These are phyloP conservation scores for Aspergillus ochraceoroseus DNA, from an alignment of 2,329 filamentous ascomycete species.

Conservation along the genomic window DNA sequence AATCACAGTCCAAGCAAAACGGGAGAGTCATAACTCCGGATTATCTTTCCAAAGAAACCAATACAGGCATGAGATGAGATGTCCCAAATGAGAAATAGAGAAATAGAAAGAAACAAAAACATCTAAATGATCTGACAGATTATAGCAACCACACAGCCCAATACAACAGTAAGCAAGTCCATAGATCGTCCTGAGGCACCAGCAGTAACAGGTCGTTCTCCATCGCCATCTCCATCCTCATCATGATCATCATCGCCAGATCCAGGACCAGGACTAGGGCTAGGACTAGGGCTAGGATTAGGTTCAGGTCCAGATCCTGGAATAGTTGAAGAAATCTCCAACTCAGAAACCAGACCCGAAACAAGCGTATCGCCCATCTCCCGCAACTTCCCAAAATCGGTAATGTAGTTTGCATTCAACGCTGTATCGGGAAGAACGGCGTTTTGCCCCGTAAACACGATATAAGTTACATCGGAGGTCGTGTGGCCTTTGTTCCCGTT, in stretches of 20 bases:
- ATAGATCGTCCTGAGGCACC: too few relatives aligned
- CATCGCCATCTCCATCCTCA: too few relatives aligned
- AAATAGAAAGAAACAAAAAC: too few relatives aligned
- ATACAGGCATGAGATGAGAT: background rate
- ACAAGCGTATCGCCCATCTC: slow-evolving; percentile 29
- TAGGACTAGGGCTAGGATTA: too few relatives aligned
- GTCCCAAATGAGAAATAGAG: background rate
- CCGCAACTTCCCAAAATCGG: slow-evolving; percentile 27
- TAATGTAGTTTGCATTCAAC: slow-evolving; percentile 28
- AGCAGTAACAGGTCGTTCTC: too few relatives aligned
- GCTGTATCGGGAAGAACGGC: slow-evolving; percentile 27
- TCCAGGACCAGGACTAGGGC: background rate
- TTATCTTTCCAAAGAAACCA: too few relatives aligned
- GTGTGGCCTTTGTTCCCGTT: slow-evolving; percentile 28
- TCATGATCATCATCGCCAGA: background rate
- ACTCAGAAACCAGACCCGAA: slow-evolving; percentile 20
- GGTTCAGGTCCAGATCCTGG: background rate
- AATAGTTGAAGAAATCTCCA: slow-evolving; percentile 14
- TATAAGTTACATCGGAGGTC: slow-evolving; percentile 30
- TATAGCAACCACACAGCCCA: too few relatives aligned
- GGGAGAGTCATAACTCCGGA: too few relatives aligned
- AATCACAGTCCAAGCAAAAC: too few relatives aligned
- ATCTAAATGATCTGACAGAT: too few relatives aligned
- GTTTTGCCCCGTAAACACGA: slow-evolving; percentile 27
- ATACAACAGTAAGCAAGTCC: too few relatives aligned